These are phyloP conservation scores for Xeromyces bisporus DNA, from an alignment of 495 filamentous ascomycete genomes.

Conservation along the genomic window DNA sequence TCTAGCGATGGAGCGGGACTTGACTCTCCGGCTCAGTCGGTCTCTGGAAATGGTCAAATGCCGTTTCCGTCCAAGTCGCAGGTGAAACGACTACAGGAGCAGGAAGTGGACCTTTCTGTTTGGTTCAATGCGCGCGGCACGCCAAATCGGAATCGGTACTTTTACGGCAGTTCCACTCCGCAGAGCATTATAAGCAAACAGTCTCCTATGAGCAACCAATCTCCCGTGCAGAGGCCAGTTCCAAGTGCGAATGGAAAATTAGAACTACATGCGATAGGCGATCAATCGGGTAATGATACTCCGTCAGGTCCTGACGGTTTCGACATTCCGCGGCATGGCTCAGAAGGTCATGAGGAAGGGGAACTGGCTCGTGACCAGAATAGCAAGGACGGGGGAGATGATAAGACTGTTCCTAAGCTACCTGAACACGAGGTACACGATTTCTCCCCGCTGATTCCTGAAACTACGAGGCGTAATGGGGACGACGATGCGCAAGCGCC, in stretches of 20 bases:
- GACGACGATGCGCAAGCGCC: slow-evolving; percentile 11
- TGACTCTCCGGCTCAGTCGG: slow-evolving; percentile 19
- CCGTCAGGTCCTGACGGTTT: slow-evolving; percentile 12
- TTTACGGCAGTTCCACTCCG: slow-evolving; percentile 23
- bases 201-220: slow-evolving; percentile 5
- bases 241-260: too few relatives aligned
- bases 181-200: slow-evolving; percentile 8
- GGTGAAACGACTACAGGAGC: slow-evolving; percentile 21
- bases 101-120: slow-evolving; percentile 23
- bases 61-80: slow-evolving; percentile 19
- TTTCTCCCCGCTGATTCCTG: too few relatives aligned
- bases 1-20: slow-evolving; percentile 5
- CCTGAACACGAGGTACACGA: slow-evolving; percentile 7
- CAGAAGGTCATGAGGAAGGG: slow-evolving; percentile 4
- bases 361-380: too few relatives aligned
- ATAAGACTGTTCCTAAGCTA: slow-evolving; percentile 5
- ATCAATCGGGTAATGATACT: slow-evolving; percentile 4
- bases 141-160: slow-evolving; percentile 26
- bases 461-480: slow-evolving; percentile 7
- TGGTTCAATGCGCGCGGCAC: slow-evolving; percentile 20
- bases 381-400: too few relatives aligned
- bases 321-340: background rate
- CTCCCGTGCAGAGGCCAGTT: slow-evolving; percentile 6
- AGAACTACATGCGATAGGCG: slow-evolving; percentile 4
- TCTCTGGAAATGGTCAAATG: slow-evolving; percentile 12